phyloP scores from a whole-genome alignment of 2,329 filamentous ascomycete genomes.

The Exutisphaerella laricina region DNA sequence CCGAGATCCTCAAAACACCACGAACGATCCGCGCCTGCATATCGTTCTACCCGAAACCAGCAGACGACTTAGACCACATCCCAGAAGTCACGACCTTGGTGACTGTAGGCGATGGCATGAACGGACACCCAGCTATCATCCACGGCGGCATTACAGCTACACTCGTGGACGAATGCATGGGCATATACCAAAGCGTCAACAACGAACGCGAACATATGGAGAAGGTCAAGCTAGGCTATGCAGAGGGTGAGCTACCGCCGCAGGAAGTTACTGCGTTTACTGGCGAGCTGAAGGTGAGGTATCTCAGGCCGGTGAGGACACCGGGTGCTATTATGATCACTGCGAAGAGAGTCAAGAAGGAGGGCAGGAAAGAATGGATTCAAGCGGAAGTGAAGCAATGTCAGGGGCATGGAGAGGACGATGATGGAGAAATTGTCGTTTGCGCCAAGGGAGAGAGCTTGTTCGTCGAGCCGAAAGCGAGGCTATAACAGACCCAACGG shows the following conservation, averaged over 20 bases:
- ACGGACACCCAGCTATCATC: constrained; percentile 48
- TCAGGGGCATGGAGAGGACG: constrained; percentile 18
- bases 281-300: constrained; percentile 52
- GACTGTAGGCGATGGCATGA: constrained; percentile 48
- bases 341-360: constrained; percentile 38
- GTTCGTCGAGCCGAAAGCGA: constrained; percentile 39
- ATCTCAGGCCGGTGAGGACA: constrained; percentile 49
- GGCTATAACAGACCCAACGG: too few species aligned
- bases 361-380: constrained; percentile 52
- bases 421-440: constrained; percentile 45
- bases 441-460: constrained; percentile 51
- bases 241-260: constrained; percentile 22
- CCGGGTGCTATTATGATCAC: constrained; percentile 46
- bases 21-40: constrained; percentile 47
- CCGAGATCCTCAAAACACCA: constrained; percentile 47
- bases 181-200: constrained; percentile 46
- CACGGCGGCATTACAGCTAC: constrained; percentile 56
- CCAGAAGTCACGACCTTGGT: constrained; percentile 37
- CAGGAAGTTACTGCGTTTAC: constrained; percentile 39
- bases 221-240: constrained; percentile 11
- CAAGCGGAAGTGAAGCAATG: constrained; percentile 42
- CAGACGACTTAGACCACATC: constrained; percentile 23
- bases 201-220: constrained; percentile 19
- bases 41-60: constrained; percentile 38
- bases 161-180: constrained; percentile 56